These are phyloP conservation scores for Telopea speciosissima DNA, from an alignment of 177 flowering plant species.

Conservation along the genomic window DNA sequence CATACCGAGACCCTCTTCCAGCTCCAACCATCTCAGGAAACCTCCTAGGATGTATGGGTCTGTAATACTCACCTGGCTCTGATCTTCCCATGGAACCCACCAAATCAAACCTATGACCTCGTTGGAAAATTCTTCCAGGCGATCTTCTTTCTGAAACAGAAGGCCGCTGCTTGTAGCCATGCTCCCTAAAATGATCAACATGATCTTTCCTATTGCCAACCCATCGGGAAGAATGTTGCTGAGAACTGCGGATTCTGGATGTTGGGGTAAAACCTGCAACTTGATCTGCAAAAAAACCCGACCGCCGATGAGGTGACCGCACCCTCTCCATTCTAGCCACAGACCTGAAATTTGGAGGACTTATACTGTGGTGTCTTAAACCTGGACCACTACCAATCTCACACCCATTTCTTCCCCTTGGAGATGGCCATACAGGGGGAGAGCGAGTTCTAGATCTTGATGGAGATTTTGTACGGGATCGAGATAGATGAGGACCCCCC, in stretches of 20 bases:
- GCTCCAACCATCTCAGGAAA: conserved; percentile 28
- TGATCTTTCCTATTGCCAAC: conserved; percentile 34
- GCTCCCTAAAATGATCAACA: conserved; percentile 32
- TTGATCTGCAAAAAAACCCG: conserved; percentile 30
- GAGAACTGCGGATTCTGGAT: conserved; percentile 34
- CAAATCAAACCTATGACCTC: conserved; percentile 36
- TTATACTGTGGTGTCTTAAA: conserved; percentile 37
- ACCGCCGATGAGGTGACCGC: conserved; percentile 42
- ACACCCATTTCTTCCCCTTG: conserved; percentile 30
- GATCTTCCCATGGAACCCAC: conserved; percentile 28
- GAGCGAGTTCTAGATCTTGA: conserved; percentile 69
- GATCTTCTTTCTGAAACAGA: conserved; percentile 34
- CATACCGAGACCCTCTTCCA: conserved; percentile 38
- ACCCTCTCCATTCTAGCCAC: conserved; percentile 34
- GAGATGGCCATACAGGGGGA: conserved; percentile 37
- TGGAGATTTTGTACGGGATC: conserved; percentile 38
- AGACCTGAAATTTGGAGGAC: conserved; percentile 46
- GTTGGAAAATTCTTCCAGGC: conserved; percentile 39
- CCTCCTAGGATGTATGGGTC: conserved; percentile 42
- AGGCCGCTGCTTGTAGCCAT: conserved; percentile 24
- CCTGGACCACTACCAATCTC: conserved; percentile 14
- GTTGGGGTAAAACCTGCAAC: conserved; percentile 28
- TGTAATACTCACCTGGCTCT: conserved; percentile 37
- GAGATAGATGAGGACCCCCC: conserved; percentile 22
- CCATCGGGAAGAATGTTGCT: conserved; percentile 38